Conservation (phyloP, 2,329 filamentous ascomycete species). For the Arthroderma uncinatum region DNA sequence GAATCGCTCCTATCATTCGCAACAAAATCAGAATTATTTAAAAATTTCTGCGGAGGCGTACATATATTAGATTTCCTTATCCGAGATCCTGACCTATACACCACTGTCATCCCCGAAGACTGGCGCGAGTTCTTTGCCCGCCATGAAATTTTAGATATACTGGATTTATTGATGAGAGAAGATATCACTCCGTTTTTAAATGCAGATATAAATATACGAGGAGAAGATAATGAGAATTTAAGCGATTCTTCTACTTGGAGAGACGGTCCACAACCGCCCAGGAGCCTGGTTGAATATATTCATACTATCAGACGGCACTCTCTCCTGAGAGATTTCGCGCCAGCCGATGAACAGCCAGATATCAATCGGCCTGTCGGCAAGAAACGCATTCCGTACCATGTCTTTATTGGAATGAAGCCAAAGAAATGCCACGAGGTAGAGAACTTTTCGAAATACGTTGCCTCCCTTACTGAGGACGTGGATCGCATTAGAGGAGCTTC, state of each 20-base stretch:
- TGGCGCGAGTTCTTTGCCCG: constrained; percentile 71
- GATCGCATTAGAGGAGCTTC: constrained; percentile 33
- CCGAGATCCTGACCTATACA: constrained; percentile 69
- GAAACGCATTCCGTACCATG: constrained; percentile 54
- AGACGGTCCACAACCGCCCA: constrained; percentile 35
- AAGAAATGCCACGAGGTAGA: constrained; percentile 94
- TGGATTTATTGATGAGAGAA: constrained; percentile 72
- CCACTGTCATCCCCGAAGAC: constrained; percentile 59
- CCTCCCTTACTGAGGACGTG: constrained; percentile 51
- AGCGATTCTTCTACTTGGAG: constrained; percentile 29
- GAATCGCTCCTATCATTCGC: constrained; percentile 66
- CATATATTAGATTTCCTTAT: constrained; percentile 97
- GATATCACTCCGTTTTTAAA: constrained; percentile 45
- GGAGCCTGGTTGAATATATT: constrained; percentile 60
- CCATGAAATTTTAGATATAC: constrained; percentile 59
- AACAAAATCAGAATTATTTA: constrained; percentile 62
- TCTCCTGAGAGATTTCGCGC: constrained; percentile 51
- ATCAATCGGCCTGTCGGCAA: constrained; percentile 29
- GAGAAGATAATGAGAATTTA: constrained; percentile 5
- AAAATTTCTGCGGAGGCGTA: constrained; percentile 88
- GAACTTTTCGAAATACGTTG: constrained; percentile 78
- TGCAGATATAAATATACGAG: constrained; percentile 13
- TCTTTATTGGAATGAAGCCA: constrained; percentile 83
- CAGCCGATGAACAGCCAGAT: constrained; percentile 22
- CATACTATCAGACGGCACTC: constrained; percentile 57